These are phyloP conservation scores for Yarrowia porcina DNA, from an alignment of 805 yeast genomes.

Conservation along the genomic window DNA sequence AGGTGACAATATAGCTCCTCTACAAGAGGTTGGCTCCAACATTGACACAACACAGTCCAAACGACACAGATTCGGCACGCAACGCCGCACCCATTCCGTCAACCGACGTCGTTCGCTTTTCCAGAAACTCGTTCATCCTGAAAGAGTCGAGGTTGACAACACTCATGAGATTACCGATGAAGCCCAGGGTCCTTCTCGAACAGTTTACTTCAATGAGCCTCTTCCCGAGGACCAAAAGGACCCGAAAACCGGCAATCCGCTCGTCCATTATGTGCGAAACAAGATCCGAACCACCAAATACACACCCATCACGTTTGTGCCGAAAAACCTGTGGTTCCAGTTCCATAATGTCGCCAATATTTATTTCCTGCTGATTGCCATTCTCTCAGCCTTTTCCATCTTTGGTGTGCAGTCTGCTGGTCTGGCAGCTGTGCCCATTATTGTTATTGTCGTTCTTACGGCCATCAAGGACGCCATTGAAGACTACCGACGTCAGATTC, in stretches of 20 bases:
- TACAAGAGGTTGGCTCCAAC: conserved; percentile 2
- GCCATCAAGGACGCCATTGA: conserved; percentile 78
- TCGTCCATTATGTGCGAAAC: conserved; percentile 69
- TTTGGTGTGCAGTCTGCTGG: conserved; percentile 75
- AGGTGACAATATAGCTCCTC: conserved; percentile 1
- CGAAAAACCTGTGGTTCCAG: conserved; percentile 78
- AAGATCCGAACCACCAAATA: conserved; percentile 95
- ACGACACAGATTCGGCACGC: conserved; percentile 88
- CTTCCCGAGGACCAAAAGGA: conserved; percentile 31
- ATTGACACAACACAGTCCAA: conserved; percentile 56
- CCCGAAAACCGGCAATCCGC: conserved; percentile 57
- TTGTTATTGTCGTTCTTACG: conserved; percentile 71
- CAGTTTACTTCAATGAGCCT: conserved; percentile 19
- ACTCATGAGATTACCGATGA: conserved; percentile 1
- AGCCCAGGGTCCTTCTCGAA: conserved; percentile 14
- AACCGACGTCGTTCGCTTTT: conserved; percentile 43
- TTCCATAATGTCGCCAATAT: conserved; percentile 88
- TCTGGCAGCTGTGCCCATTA: conserved; percentile 75
- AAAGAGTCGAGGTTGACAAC: neutral
- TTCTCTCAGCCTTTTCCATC: conserved; percentile 60
- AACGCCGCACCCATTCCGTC: conserved; percentile 66
- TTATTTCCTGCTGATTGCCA: conserved; percentile 76
- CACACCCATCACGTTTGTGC: conserved; percentile 87
- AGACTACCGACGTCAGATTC: conserved; percentile 63
- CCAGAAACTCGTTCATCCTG: conserved; percentile 23